Percentiles rank a stretch among this genome's conserved stretches.
These are phyloP conservation scores for Coniophora puteana DNA, from an alignment of 1,284 basidiomycete species.

Conservation along the genomic window DNA sequence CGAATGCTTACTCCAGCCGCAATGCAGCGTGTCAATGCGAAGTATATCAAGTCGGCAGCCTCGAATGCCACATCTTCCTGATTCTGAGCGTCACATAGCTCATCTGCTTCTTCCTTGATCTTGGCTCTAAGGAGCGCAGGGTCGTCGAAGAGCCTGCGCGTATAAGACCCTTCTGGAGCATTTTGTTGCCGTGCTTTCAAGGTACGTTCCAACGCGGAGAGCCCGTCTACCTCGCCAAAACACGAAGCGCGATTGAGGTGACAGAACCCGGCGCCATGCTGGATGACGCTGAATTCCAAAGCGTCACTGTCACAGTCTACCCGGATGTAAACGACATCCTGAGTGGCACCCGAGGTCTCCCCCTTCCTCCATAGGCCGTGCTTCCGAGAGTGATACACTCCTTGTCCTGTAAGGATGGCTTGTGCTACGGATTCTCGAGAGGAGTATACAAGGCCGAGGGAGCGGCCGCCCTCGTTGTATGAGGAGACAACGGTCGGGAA, in stretches of 20 bases:
- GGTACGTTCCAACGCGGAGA: constrained; percentile 82
- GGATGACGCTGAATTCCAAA: constrained; percentile 89
- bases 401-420: constrained; percentile 85
- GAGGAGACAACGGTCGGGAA: constrained; percentile 91
- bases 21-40: constrained; percentile 86
- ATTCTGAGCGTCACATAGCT: constrained; percentile 83
- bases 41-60: constrained; percentile 95
- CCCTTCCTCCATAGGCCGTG: constrained; percentile 98
- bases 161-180: constrained; percentile 92
- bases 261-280: constrained; percentile 92
- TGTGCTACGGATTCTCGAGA: constrained; percentile 85
- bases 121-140: constrained; percentile 83
- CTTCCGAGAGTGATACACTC: constrained; percentile 95
- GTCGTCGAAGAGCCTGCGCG: constrained; percentile 85
- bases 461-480: constrained; percentile 65
- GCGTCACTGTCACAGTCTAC: constrained; percentile 94
- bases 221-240: constrained; percentile 77
- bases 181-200: constrained; percentile 69
- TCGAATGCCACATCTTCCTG: constrained; percentile 93
- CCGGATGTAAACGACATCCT: constrained; percentile 81
- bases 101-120: constrained; percentile 98
- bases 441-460: constrained; percentile 97
- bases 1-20: constrained; percentile 80
- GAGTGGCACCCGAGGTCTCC: constrained; percentile 92
- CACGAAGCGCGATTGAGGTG: constrained; percentile 86